Conservation (phyloP, 495 filamentous ascomycete species). For the Elasticomyces elasticus region DNA sequence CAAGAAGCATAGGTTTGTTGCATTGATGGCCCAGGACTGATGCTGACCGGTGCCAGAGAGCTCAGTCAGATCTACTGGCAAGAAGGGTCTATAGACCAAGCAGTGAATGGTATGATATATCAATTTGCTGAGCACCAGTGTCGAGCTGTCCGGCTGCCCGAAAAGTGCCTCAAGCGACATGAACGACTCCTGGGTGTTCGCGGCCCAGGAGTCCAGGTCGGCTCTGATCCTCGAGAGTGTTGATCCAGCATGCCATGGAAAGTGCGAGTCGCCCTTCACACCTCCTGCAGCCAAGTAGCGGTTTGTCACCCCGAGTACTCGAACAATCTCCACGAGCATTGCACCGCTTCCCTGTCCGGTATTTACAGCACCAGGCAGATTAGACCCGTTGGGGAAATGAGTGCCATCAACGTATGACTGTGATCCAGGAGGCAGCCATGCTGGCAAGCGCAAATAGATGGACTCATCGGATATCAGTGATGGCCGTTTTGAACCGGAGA, state of each 20-base stretch:
- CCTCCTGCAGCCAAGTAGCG: conserved; percentile 75
- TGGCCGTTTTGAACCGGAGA: conserved; percentile 68
- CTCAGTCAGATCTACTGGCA: conserved; percentile 72
- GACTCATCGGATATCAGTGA: conserved; percentile 66
- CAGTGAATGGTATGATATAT: conserved; percentile 79
- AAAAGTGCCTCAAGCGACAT: conserved; percentile 63
- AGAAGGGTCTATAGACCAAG: conserved; percentile 72
- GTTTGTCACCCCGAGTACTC: conserved; percentile 73
- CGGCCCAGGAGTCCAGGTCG: conserved; percentile 74
- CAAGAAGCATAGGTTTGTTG: conserved; percentile 74
- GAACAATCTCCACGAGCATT: conserved; percentile 71
- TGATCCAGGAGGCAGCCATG: conserved; percentile 42
- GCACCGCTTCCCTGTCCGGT: conserved; percentile 59
- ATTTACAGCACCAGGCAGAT: conserved; percentile 56
- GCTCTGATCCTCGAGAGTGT: conserved; percentile 78
- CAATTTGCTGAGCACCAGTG: conserved; percentile 68
- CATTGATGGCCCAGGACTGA: conserved; percentile 83
- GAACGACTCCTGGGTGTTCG: conserved; percentile 70
- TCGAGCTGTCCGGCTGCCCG: conserved; percentile 65
- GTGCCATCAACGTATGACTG: conserved; percentile 58
- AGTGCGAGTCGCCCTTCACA: conserved; percentile 79
- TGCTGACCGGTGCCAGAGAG: conserved; percentile 69
- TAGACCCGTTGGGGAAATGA: conserved; percentile 64
- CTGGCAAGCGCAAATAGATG: conserved; percentile 60
- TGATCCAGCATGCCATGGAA: conserved; percentile 77